phyloP scores from a whole-genome alignment of 805 yeast species.

The Helenozyma baotianmanensis region DNA sequence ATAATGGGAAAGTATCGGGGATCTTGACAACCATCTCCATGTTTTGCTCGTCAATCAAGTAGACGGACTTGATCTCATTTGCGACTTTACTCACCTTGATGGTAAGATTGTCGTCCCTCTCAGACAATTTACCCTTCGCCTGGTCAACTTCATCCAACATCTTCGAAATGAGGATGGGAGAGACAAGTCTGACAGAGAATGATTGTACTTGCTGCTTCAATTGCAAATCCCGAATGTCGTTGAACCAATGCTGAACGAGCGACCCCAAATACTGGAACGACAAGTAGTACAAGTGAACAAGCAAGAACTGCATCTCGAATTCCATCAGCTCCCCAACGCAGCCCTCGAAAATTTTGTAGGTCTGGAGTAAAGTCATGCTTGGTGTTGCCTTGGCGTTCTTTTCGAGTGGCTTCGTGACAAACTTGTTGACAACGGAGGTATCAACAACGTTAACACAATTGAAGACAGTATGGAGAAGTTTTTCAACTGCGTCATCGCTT shows the following conservation, averaged over 20 bases:
- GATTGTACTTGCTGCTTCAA: conserved; percentile 56
- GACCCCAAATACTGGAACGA: conserved; percentile 52
- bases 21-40: conserved; percentile 73
- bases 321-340: conserved; percentile 16
- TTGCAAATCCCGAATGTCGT: conserved; percentile 63
- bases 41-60: conserved; percentile 80
- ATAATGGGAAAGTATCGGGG: conserved; percentile 76
- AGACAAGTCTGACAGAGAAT: conserved; percentile 56
- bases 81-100: conserved; percentile 58
- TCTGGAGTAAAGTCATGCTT: conserved; percentile 15
- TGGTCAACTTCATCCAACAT: conserved; percentile 50
- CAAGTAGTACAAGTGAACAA: conserved; percentile 49
- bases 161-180: conserved; percentile 57
- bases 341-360: conserved; percentile 19
- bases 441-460: conserved; percentile 45
- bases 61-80: conserved; percentile 67
- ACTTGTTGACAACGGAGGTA: conserved; percentile 16
- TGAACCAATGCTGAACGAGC: conserved; percentile 63
- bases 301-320: conserved; percentile 36
- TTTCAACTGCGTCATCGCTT: conserved; percentile 37
- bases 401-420: conserved; percentile 13
- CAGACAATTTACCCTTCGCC: conserved; percentile 31
- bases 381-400: conserved; percentile 11
- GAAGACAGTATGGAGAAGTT: conserved; percentile 57
- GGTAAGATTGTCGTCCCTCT: conserved; percentile 42